Base-by-base conservation (phyloP, 441 rosid species). In the Pelargonium myrrhifolium region DNA sequence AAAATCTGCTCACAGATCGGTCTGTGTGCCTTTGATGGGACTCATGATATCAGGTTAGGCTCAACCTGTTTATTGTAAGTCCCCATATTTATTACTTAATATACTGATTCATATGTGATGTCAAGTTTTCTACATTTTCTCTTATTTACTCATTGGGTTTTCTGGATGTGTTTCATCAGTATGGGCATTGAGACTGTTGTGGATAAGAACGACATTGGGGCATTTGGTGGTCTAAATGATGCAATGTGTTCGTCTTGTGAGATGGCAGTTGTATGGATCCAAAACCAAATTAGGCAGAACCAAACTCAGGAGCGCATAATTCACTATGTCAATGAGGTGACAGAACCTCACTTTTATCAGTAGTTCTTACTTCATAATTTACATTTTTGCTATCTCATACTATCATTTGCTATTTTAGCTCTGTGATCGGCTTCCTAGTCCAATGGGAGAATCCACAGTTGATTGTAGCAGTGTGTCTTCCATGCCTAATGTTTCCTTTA, bases 341-440 rank as follows among this genome's bases (percentile, higher is more conserved):
- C 31, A 28, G 62, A 12, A 14, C 15, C 6, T 49, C 14, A 8
- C 11, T 42, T 49, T 49, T 12, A 49, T 18, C 55, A 0, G 77
- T 87, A 18, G 0, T 47, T 61, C 43, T 2, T 42, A 11, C 62
- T 64, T 66, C 42, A 15, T 31, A 75, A 42, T 53, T 70, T 6
- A 18, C 17, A 55, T 68, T 68, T 66, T 49, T 11, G 21, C 69
- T 17, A 31, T 62, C 75, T 80, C 62, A 70, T 62, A 24, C 65
- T 26, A 14, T 65, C 9, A 14, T 39, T 47, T 76, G 62, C 68
- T 24, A 71, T 65, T n/a, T 60, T 83, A 88, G 92, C 79, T 91
- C 20, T 91, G 96, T 14, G 83, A 89, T 55, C 87, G 83, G 76
- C 65, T 89, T 31, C 96, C 90, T 1, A 87, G 87, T 80, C 96